phyloP scores from a whole-genome alignment of 805 yeast genomes.

The Sugiyamaella valdiviana region DNA sequence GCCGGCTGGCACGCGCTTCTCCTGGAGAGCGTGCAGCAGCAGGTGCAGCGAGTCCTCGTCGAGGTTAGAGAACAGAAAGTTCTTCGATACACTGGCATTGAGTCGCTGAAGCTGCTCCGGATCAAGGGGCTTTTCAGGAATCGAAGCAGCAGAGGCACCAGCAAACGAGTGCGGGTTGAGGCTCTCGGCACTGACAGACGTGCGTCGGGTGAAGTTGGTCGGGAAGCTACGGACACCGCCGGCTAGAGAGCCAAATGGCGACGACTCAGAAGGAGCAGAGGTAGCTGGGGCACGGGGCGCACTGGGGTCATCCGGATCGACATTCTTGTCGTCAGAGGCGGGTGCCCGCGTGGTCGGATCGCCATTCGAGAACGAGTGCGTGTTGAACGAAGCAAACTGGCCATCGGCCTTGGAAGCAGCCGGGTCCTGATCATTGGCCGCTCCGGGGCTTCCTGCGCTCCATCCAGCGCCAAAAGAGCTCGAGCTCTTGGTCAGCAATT shows the following conservation, averaged over 20 bases:
- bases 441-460: slow-evolving; percentile 4
- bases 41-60: slow-evolving; percentile 72
- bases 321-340: background rate
- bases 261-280: background rate
- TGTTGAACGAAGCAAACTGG: slow-evolving; percentile 7
- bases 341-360: slow-evolving; percentile 5
- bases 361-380: slow-evolving; percentile 11
- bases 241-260: background rate
- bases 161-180: slow-evolving; percentile 18
- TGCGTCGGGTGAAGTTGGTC: slow-evolving; percentile 54
- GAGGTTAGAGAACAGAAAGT: slow-evolving; percentile 77
- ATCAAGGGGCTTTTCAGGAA: slow-evolving; percentile 14
- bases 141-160: slow-evolving; percentile 12
- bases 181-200: slow-evolving; percentile 78
- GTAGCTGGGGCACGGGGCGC: background rate
- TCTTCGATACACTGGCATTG: slow-evolving; percentile 64
- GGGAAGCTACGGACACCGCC: background rate
- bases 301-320: background rate
- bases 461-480: slow-evolving; percentile 1
- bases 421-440: background rate
- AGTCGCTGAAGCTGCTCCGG: slow-evolving; percentile 60
- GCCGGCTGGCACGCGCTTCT: slow-evolving; percentile 53
- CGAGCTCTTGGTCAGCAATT: slow-evolving; percentile 1
- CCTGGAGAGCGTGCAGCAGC: slow-evolving; percentile 78
- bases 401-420: slow-evolving; percentile 1